Conservation (phyloP, 2,329 filamentous ascomycete species). For the Microsporum audouinii region DNA sequence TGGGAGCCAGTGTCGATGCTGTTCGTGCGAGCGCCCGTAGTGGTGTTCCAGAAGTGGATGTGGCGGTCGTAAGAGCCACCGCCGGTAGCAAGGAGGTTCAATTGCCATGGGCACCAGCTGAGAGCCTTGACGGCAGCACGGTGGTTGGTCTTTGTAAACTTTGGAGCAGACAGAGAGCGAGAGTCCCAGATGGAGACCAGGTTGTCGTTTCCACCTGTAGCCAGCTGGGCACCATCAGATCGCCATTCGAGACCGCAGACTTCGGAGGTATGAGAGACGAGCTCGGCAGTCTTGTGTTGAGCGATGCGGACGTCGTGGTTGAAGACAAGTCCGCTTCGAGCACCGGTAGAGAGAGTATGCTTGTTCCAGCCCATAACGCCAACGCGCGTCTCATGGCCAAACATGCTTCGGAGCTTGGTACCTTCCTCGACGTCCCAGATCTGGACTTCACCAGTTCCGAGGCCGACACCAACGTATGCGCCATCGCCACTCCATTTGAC, state of each 20-base stretch:
- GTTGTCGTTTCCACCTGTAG: slow-evolving; percentile 97
- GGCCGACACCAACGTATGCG: slow-evolving; percentile 87
- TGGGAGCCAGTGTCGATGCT: slow-evolving; percentile 98
- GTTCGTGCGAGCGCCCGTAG: slow-evolving; percentile 93
- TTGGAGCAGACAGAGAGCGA: slow-evolving; percentile 80
- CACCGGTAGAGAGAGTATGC: slow-evolving; percentile 89
- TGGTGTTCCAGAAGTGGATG: slow-evolving; percentile 99
- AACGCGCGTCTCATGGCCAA: slow-evolving; percentile 90
- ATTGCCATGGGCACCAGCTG: slow-evolving; percentile 97
- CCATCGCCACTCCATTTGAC: slow-evolving; percentile 98
- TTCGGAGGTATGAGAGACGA: slow-evolving; percentile 92
- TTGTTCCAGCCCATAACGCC: slow-evolving; percentile 99
- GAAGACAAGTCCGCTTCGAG: slow-evolving; percentile 86
- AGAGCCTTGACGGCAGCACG: slow-evolving; percentile 97
- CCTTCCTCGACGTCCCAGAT: slow-evolving; percentile 98
- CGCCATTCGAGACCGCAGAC: slow-evolving; percentile 98
- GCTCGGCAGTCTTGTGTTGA: slow-evolving; percentile 95
- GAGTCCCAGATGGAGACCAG: slow-evolving; percentile 98
- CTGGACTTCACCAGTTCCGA: slow-evolving; percentile 91
- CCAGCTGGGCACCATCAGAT: slow-evolving; percentile 88
- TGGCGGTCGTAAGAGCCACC: slow-evolving; percentile 93
- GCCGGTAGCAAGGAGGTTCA: slow-evolving; percentile 90
- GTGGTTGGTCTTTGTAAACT: slow-evolving; percentile 99
- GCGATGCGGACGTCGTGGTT: slow-evolving; percentile 98
- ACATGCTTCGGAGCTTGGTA: slow-evolving; percentile 95